A percentile compares a stretch with the other conserved stretches of the same genome.
Evolutionary conservation across 371 early-diverging fungal genomes (phyloP).

Genomic region (Mucor plumbeus): DNA sequence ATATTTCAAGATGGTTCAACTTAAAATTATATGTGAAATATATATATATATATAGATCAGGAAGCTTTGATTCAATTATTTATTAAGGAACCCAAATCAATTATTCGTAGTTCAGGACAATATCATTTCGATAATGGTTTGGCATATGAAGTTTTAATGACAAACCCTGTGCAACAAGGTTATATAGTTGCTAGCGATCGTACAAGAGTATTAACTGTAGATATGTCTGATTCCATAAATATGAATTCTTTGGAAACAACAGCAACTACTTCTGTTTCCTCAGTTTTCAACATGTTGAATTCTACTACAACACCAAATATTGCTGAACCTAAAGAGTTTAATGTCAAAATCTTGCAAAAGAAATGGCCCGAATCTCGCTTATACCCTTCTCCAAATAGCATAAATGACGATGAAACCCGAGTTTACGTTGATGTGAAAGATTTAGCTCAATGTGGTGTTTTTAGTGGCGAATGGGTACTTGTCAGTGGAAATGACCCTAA

Average conservation of each 20-base stretch:
- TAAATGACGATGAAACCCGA: conserved; percentile 64
- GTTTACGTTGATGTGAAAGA: conserved; percentile 62
- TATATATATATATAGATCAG: conserved; percentile 22
- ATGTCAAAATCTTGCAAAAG: conserved; percentile 39
- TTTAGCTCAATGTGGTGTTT: conserved; percentile 67
- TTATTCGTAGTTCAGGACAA: conserved; percentile 53
- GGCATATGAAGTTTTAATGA: conserved; percentile 56
- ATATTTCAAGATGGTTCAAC: neutral
- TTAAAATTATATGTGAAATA: neutral
- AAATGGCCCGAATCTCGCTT: conserved; percentile 58
- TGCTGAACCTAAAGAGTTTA: conserved; percentile 43
- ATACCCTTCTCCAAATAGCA: conserved; percentile 54
- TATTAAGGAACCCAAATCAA: conserved; percentile 39
- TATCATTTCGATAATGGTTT: conserved; percentile 31
- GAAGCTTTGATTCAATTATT: conserved; percentile 23
- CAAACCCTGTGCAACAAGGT: conserved; percentile 74
- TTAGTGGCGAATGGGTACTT: conserved; percentile 79
- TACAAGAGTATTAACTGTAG: conserved; percentile 40
- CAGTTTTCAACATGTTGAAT: conserved; percentile 31
- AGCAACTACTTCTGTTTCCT: conserved; percentile 16
- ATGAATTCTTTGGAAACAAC: neutral
- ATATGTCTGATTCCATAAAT: conserved; percentile 37
- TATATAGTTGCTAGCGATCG: conserved; percentile 44
- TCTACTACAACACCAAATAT: conserved; percentile 24
- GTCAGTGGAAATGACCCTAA: conserved; percentile 43